A percentile compares a stretch with the other conserved stretches of the same genome.
phyloP scores from a whole-genome alignment of 148 eudicot genomes.

The Suaeda aralocaspica region DNA sequence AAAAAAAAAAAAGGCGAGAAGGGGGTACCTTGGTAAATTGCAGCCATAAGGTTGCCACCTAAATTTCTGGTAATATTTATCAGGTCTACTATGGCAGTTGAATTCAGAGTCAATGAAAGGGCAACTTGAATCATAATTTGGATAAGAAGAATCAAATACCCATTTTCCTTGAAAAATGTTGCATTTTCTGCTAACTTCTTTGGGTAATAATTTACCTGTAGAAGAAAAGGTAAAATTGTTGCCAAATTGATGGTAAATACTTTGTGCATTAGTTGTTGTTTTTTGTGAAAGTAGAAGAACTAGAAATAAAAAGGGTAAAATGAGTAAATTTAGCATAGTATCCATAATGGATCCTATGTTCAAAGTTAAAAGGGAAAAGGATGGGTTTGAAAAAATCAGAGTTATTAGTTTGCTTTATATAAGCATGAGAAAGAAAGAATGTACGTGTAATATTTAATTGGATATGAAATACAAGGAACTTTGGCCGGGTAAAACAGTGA shows the following conservation, averaged over 20 bases:
- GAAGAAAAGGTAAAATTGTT: neutral
- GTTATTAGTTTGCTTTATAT: too few relatives aligned
- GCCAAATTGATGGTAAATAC: slow-evolving; percentile 3
- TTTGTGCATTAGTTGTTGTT: slow-evolving; percentile 20
- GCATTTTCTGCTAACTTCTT: slow-evolving; percentile 32
- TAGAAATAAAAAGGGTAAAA: slow-evolving; percentile 29
- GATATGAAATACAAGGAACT: too few relatives aligned
- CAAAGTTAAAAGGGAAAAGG: too few relatives aligned
- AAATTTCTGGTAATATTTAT: slow-evolving; percentile 57
- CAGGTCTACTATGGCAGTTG: slow-evolving; percentile 78
- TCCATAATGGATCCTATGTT: slow-evolving; percentile 18
- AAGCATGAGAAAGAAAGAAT: too few relatives aligned
- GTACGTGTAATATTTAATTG: too few relatives aligned
- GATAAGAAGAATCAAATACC: slow-evolving; percentile 78
- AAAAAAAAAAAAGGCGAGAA: neutral
- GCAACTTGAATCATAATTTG: slow-evolving; percentile 58
- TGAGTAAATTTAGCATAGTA: slow-evolving; percentile 26
- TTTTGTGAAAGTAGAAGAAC: slow-evolving; percentile 15
- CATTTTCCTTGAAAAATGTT: slow-evolving; percentile 75
- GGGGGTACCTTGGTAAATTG: slow-evolving; percentile 55
- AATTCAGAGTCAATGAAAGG: slow-evolving; percentile 74
- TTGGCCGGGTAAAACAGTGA: too few relatives aligned
- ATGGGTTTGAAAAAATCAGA: too few relatives aligned
- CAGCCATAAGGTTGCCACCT: slow-evolving; percentile 85
- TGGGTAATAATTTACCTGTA: slow-evolving; percentile 6